Base-by-base conservation (phyloP, 2,329 filamentous ascomycete species). In the Orbilia oligospora region DNA sequence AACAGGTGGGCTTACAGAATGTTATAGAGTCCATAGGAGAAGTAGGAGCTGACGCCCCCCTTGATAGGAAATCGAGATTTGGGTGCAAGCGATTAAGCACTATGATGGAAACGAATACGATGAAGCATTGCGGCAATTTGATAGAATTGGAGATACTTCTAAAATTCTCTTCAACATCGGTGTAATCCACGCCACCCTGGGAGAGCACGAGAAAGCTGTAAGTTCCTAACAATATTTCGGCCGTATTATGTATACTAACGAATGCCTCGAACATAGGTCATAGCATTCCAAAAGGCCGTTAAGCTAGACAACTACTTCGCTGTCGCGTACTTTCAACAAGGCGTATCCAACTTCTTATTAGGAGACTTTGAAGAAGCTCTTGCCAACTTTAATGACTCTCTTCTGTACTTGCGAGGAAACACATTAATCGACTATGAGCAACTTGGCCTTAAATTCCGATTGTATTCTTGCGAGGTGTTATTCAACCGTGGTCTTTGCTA, bases 101-200 rank as follows among this genome's bases (percentile, higher is more conserved):
- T 99, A 99, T 87, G 96, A 99, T 86, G 96, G 95, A 86, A 97
- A 97, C 86, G 93, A 99, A 83, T 98, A 97, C 85, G 95, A 98
- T 83, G 92, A 95, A 81, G 91, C 96, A 30, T 86, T 98, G 80
- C 89, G 88, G 82, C 90, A 92, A 79, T 98, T 99, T 83, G 92
- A 93, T 80, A 89, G 88, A 81, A 97, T 99, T 83, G 89, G 92
- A 79, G 96, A 98, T 84, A 99, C 96, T 0, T 97, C 96, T 82
- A 98, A 97, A 87, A 99, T 99, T 80, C 88, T 97, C 79, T 99
- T 99, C 88, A 99, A 99, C 83, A 97, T 95, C 85, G 96, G 96
- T 82, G 95, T 99, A 46, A 98, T 99, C 82, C 93, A 97, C 87
- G 96, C 96, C 46, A 98, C 96, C 0, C 88, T 99, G 18, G 96